Conservation (phyloP, 805 yeast genomes). For the Wickerhamiella sergipiensis region DNA sequence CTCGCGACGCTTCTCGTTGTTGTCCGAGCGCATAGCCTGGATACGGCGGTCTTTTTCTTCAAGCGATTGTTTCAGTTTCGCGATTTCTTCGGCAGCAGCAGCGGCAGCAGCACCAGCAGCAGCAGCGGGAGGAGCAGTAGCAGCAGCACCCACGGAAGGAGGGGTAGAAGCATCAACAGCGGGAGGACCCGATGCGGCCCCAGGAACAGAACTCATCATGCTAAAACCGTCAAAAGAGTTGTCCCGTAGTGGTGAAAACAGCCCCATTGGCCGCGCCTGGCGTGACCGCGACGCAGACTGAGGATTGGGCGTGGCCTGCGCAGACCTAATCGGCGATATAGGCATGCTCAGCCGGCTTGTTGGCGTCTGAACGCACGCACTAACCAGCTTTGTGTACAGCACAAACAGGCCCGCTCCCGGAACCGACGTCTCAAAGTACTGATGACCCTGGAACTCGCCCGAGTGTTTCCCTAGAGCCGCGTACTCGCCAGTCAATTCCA, state of each 20-base stretch:
- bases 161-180: no score
- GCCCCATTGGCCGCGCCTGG: neutral
- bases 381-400: slow-evolving; percentile 22
- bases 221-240: slow-evolving; percentile 4
- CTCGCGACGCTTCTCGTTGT: slow-evolving; percentile 21
- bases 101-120: no score
- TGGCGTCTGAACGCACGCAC: slow-evolving; percentile 9
- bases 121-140: no score
- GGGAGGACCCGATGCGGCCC: no score
- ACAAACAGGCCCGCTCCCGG: slow-evolving; percentile 69
- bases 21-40: neutral
- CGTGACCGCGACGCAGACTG: neutral
- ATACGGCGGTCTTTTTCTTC: slow-evolving; percentile 11
- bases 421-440: slow-evolving; percentile 49
- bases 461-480: slow-evolving; percentile 66
- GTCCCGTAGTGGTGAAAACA: neutral
- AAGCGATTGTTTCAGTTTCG: slow-evolving; percentile 19
- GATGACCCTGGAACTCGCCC: slow-evolving; percentile 62
- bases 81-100: slow-evolving; percentile 14
- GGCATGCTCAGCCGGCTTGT: slow-evolving; percentile 4
- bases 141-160: no score
- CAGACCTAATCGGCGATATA: slow-evolving; percentile 12
- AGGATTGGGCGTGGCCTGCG: neutral
- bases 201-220: no score
- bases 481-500: slow-evolving; percentile 52